These are phyloP conservation scores for Pythium pyrilobum DNA, from an alignment of 352 stramenopile genomes.

Conservation along the genomic window DNA sequence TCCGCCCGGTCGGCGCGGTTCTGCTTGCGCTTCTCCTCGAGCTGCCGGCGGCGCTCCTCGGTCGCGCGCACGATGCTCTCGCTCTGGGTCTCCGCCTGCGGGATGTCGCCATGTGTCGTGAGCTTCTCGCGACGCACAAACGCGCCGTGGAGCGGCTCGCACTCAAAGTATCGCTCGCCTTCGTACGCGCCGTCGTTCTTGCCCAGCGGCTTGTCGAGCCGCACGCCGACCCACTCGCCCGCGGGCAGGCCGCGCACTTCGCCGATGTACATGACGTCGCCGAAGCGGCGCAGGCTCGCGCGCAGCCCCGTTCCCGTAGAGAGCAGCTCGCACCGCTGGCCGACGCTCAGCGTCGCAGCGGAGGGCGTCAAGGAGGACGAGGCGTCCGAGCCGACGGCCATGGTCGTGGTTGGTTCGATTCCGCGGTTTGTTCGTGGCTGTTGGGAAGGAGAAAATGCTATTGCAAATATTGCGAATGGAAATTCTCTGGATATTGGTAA, in stretches of 20 bases:
- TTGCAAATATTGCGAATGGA: not conserved
- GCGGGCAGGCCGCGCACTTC: slow-evolving; percentile 38
- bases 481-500: no score
- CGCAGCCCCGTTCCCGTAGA: slow-evolving; percentile 32
- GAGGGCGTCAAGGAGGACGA: not conserved
- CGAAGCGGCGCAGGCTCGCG: slow-evolving; percentile 61
- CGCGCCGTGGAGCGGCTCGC: slow-evolving; percentile 44
- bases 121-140: slow-evolving; percentile 64
- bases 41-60: slow-evolving; percentile 40
- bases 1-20: slow-evolving; percentile 21
- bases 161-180: slow-evolving; percentile 62
- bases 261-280: slow-evolving; percentile 64
- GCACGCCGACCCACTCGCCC: slow-evolving; percentile 67
- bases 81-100: slow-evolving; percentile 37
- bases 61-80: slow-evolving; percentile 47
- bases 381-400: slow-evolving; percentile 1
- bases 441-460: slow-evolving; percentile 4
- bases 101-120: slow-evolving; percentile 50
- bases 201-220: slow-evolving; percentile 66
- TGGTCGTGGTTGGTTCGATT: not conserved
- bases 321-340: slow-evolving; percentile 53
- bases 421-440: not conserved
- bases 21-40: slow-evolving; percentile 23
- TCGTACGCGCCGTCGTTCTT: slow-evolving; percentile 64
- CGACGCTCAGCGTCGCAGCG: slow-evolving; percentile 15